These are phyloP conservation scores for Pochonia chlamydosporia DNA, from an alignment of 2,329 filamentous ascomycete genomes.

Conservation along the genomic window DNA sequence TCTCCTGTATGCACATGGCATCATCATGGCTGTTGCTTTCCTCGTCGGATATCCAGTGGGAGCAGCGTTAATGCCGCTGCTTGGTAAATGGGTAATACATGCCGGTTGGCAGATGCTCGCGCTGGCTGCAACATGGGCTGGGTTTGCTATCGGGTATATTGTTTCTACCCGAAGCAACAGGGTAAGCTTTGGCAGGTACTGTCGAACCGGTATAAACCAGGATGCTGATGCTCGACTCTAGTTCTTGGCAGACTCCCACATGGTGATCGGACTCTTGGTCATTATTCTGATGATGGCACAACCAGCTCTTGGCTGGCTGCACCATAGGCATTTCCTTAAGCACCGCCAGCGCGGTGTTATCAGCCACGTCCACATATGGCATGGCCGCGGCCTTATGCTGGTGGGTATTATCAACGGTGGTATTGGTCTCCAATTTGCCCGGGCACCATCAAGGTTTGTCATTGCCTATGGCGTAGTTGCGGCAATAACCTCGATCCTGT, in stretches of 20 bases:
- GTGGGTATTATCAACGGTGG: conserved; percentile 60
- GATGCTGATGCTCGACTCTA: conserved; percentile 18
- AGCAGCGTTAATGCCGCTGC: conserved; percentile 52
- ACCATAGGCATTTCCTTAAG: conserved; percentile 49
- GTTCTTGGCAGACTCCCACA: conserved; percentile 50
- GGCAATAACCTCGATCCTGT: conserved; percentile 13
- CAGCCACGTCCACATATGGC: conserved; percentile 57
- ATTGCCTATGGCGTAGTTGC: conserved; percentile 53
- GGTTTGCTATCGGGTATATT: conserved; percentile 52
- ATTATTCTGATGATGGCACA: conserved; percentile 50
- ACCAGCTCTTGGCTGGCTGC: conserved; percentile 50
- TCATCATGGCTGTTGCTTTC: conserved; percentile 56
- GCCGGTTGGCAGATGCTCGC: conserved; percentile 47
- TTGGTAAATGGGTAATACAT: conserved; percentile 52
- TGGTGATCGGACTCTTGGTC: conserved; percentile 49
- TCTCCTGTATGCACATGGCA: conserved; percentile 42
- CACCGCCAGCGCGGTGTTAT: conserved; percentile 41
- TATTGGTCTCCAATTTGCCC: conserved; percentile 49
- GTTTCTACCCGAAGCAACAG: conserved; percentile 33
- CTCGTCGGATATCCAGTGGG: conserved; percentile 54
- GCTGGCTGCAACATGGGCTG: conserved; percentile 52
- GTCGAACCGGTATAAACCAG: background rate
- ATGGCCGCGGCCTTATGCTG: conserved; percentile 50
- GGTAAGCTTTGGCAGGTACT: conserved; percentile 32
- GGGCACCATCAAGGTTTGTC: conserved; percentile 33